A percentile compares a stretch with the other conserved stretches of the same genome.
phyloP scores from a whole-genome alignment of 2,329 filamentous ascomycete genomes.

The Cordyceps tenuipes region DNA sequence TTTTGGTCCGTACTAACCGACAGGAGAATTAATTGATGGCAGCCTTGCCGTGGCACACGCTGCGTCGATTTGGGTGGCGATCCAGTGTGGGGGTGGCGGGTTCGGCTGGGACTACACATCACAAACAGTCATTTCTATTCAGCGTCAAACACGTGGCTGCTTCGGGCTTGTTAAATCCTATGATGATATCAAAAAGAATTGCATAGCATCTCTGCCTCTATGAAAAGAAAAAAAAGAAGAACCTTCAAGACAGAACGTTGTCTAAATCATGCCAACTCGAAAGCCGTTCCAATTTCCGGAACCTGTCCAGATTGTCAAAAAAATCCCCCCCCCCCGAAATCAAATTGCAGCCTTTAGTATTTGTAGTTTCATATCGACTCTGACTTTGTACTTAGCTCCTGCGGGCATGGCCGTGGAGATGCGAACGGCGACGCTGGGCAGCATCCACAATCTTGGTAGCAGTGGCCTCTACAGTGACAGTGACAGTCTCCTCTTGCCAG shows the following conservation, averaged over 20 bases:
- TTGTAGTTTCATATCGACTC: conserved; percentile 12
- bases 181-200: conserved; percentile 27
- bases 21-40: not conserved
- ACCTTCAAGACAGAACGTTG: conserved; percentile 26
- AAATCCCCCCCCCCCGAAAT: conserved; percentile 14
- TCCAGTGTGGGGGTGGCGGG: not conserved
- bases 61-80: not conserved
- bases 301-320: conserved; percentile 28
- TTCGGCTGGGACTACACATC: not conserved
- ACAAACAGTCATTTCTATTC: not conserved
- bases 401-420: conserved; percentile 32
- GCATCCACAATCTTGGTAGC: conserved; percentile 28
- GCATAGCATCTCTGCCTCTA: conserved; percentile 24
- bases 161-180: conserved; percentile 23
- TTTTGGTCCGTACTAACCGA: not conserved
- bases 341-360: conserved; percentile 13
- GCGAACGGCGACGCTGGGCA: conserved; percentile 23
- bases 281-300: conserved; percentile 22
- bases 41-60: not conserved
- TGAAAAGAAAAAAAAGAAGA: conserved; percentile 21
- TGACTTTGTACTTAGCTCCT: conserved; percentile 14
- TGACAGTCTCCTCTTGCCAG: conserved; percentile 47
- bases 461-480: conserved; percentile 34
- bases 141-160: conserved; percentile 15
- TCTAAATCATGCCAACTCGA: conserved; percentile 24